A percentile compares a stretch with the other conserved stretches of the same genome.
Conservation (phyloP, 1,284 basidiomycete species). For the Anthracocystis setariae region DNA sequence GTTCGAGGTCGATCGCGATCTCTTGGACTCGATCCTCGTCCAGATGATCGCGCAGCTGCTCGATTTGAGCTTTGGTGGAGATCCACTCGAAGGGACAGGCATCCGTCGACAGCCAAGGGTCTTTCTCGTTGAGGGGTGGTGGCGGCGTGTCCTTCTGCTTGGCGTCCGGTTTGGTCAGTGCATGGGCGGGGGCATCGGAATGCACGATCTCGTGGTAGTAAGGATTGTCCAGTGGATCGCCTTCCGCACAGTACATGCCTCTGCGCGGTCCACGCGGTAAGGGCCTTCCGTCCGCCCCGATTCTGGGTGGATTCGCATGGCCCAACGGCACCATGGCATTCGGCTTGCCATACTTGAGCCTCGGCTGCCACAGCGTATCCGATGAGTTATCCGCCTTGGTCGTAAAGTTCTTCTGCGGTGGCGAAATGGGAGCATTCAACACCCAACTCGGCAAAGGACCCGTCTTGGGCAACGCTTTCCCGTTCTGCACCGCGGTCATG, state of each 20-base stretch:
- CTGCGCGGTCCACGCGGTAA: conserved; percentile 33
- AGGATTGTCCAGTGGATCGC: conserved; percentile 60
- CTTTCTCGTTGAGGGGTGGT: conserved; percentile 49
- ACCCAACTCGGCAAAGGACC: conserved; percentile 57
- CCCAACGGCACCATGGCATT: conserved; percentile 59
- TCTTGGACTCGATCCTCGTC: conserved; percentile 73
- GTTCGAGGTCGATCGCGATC: conserved; percentile 92
- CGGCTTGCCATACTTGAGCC: conserved; percentile 61
- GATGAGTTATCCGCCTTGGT: conserved; percentile 61
- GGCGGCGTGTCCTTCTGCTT: conserved; percentile 33
- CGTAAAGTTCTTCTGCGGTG: conserved; percentile 60
- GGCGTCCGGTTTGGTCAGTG: conserved; percentile 36
- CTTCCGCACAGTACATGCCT: conserved; percentile 65
- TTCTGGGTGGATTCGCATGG: conserved; percentile 17
- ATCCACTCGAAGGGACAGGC: conserved; percentile 81
- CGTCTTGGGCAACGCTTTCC: conserved; percentile 39
- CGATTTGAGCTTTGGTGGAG: conserved; percentile 73
- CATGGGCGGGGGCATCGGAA: conserved; percentile 65
- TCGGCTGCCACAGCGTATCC: conserved; percentile 48
- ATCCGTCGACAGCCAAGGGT: conserved; percentile 72
- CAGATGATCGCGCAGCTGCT: conserved; percentile 74
- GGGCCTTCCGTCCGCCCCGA: conserved; percentile 18
- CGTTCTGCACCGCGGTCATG: conserved; percentile 33
- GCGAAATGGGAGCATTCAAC: conserved; percentile 59
- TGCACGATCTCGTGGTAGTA: conserved; percentile 63